Percentiles rank a stretch among this genome's conserved stretches.
Evolutionary conservation across 495 filamentous ascomycete species (phyloP).

Genomic region (Wilcoxina mikolae): DNA sequence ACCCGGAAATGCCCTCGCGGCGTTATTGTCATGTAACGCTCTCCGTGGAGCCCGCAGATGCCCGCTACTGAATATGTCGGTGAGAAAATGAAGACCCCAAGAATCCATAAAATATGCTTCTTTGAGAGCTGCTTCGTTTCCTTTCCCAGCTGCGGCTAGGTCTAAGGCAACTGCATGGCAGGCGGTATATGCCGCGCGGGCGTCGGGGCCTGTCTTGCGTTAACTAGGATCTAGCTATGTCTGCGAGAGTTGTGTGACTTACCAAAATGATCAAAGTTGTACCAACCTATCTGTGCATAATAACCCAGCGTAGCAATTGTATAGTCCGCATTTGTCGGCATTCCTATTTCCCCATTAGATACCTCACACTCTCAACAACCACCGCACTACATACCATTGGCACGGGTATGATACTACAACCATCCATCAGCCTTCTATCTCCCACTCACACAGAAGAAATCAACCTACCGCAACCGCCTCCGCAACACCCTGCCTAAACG

Average conservation of each 20-base stretch:
- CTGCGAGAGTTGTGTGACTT: not conserved
- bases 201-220: not conserved
- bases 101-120: constrained; percentile 5
- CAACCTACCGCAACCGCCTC: not conserved
- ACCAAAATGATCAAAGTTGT: constrained; percentile 5
- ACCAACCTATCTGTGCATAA: not conserved
- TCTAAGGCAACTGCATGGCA: not conserved
- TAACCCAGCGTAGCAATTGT: not conserved
- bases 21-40: constrained; percentile 1
- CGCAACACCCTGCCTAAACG: not conserved
- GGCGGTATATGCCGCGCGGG: not conserved
- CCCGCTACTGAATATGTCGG: constrained; percentile 8
- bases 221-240: not conserved
- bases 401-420: not conserved
- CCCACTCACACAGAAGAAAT: not conserved
- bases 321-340: not conserved
- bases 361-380: not conserved
- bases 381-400: too few relatives aligned
- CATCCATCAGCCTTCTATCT: not conserved
- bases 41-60: constrained; percentile 3
- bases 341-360: not conserved
- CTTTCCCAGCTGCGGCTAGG: not conserved
- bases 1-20: not conserved
- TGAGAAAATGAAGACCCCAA: constrained; percentile 9
- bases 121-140: not conserved